These are phyloP conservation scores for Aspergillus ochraceus DNA, from an alignment of 2,329 filamentous ascomycete genomes.

Conservation along the genomic window DNA sequence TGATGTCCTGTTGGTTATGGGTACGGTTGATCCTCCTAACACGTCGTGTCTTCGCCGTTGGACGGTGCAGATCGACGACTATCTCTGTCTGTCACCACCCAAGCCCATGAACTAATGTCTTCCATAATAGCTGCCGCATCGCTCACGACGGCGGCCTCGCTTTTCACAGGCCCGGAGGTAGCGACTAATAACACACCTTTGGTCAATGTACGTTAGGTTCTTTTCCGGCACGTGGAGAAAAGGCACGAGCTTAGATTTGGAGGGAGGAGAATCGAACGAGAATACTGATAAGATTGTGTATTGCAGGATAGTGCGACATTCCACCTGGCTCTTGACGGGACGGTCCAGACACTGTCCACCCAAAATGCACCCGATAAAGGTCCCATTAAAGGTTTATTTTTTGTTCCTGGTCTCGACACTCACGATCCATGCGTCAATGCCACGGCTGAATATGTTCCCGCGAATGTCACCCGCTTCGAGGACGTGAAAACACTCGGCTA, in stretches of 20 bases:
- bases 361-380: conserved; percentile 63
- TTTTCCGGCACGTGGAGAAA: background rate
- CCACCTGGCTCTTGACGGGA: conserved; percentile 44
- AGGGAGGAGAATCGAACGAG: background rate
- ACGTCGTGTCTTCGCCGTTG: background rate
- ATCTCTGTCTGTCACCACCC: background rate
- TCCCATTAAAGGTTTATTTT: conserved; percentile 75
- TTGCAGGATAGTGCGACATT: conserved; percentile 34
- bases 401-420: conserved; percentile 69
- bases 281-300: background rate
- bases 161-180: conserved; percentile 35
- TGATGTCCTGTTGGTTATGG: background rate
- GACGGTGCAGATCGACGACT: background rate
- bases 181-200: conserved; percentile 33
- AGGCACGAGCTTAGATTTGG: background rate
- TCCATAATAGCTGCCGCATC: conserved; percentile 24
- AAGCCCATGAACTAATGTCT: conserved; percentile 14
- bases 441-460: conserved; percentile 67
- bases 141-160: conserved; percentile 33
- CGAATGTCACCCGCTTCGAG: conserved; percentile 70
- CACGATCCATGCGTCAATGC: conserved; percentile 63
- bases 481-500: conserved; percentile 68
- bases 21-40: background rate
- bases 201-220: conserved; percentile 34
- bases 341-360: conserved; percentile 74